Evolutionary conservation across 345 rosid genomes (phyloP), one percentile per base, ranked within the genome.

Genomic region (Gossypium raimondii): DNA sequence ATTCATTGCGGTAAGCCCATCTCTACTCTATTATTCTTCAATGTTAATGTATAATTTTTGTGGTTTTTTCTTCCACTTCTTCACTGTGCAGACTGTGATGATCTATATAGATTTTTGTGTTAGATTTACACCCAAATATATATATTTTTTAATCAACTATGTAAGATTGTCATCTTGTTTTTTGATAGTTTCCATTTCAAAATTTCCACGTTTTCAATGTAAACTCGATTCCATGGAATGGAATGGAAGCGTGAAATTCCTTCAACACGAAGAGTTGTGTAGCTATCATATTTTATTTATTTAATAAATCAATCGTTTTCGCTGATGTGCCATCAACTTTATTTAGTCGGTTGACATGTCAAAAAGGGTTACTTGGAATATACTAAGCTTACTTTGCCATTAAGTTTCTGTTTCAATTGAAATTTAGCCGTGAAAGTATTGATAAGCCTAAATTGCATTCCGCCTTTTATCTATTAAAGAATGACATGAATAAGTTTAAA

Each of bases 1-100:
- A 72, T 73, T 71, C 82, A 73, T 14, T 82, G 80, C 57, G 89
- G 96, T 90, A 84, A 87, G 80, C 38, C 1, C 17, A 4, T 50
- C 22, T 29, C 13, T 48, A 13, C 29, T 24, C 18, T 14, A 18
- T 11, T 24, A 8, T 14, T 11, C 8, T 18, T 43, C 18, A 44
- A 3, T 69, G 5, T 47, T 0, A 7, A 29, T 10, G 18, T 22
- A 58, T 11, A 58, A 2, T 9, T 60, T 11, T 60, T 12, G n/a
- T 63, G 67, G 22, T 22, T 64, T 64, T 41, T 9, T n/a, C 50
- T 10, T 9, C 69, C 9, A 41, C n/a, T 9, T n/a, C 9, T 41
- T 14, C 57, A 17, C 51, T 41, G 9, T 41, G 50, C 13, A 11
- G 56, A 47, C 22, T 67, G 10, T 67, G 56, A 67, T 34, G 24